Percentiles rank a stretch among this genome's conserved stretches.
Evolutionary conservation across 2,329 filamentous ascomycete genomes (phyloP).

Genomic region (Zymoseptoria ardabiliae): DNA sequence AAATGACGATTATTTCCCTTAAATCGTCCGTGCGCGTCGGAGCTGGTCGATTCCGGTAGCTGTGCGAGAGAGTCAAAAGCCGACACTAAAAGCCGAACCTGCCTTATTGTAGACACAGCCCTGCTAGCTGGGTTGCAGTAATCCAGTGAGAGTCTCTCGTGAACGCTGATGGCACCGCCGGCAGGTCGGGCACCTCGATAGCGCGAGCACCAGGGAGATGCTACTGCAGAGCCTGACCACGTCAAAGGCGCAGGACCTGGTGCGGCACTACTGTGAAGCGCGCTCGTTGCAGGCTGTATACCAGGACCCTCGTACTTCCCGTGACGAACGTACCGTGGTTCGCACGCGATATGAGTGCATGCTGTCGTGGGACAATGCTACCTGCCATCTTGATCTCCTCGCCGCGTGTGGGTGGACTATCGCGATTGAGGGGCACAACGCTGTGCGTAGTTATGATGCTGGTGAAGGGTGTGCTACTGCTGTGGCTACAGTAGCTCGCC

Average conservation of each 20-base stretch:
- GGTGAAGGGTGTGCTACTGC: conserved; percentile 6
- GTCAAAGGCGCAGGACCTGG: conserved; percentile 15
- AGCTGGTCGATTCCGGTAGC: too few species aligned
- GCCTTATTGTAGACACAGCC: too few species aligned
- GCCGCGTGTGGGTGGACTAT: not conserved
- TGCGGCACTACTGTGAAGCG: not conserved
- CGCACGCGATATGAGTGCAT: not conserved
- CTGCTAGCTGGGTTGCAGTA: not conserved
- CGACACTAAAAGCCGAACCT: too few species aligned
- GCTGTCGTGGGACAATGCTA: not conserved
- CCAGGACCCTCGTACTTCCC: not conserved
- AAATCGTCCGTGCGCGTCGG: too few species aligned
- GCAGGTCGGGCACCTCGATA: not conserved
- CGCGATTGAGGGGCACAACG: not conserved
- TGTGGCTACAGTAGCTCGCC: conserved; percentile 7
- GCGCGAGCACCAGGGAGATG: not conserved
- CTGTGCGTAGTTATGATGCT: not conserved
- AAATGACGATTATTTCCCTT: too few species aligned
- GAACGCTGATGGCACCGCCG: not conserved
- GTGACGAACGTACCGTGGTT: not conserved
- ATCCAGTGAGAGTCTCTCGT: not conserved
- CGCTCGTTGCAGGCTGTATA: not conserved
- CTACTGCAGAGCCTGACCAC: conserved; percentile 22
- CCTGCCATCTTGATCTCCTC: not conserved
- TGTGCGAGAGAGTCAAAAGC: too few species aligned